These are phyloP conservation scores for Blastobotrys arbuscula DNA, from an alignment of 1,139 yeast genomes.

Conservation along the genomic window DNA sequence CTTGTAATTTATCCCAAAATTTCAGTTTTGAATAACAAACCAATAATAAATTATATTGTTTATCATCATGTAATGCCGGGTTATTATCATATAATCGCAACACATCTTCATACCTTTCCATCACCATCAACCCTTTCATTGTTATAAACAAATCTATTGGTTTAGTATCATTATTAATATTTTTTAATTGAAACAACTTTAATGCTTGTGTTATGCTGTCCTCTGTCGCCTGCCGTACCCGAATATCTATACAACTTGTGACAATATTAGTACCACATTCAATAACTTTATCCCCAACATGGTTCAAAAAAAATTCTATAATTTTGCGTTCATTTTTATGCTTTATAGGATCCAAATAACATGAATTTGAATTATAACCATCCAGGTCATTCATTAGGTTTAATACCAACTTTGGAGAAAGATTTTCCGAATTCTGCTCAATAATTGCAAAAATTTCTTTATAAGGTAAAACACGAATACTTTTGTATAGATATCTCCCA, in stretches of 20 bases:
- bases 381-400: neutral
- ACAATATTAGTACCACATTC: neutral
- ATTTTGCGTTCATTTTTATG: neutral
- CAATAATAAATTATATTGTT: constrained; percentile 27
- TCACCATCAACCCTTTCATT: constrained; percentile 40
- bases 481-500: neutral
- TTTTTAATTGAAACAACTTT: neutral
- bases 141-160: constrained; percentile 30
- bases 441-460: neutral
- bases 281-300: neutral
- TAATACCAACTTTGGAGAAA: neutral
- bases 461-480: neutral
- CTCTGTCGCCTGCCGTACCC: no score
- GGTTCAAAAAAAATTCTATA: neutral
- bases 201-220: constrained; percentile 1
- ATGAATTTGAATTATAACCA: neutral
- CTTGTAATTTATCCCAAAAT: constrained; percentile 56
- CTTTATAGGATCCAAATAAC: neutral
- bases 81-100: constrained; percentile 36
- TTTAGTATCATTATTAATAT: constrained; percentile 9
- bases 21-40: constrained; percentile 46
- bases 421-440: neutral
- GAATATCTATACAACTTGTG: neutral
- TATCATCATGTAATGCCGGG: constrained; percentile 29
- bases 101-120: constrained; percentile 42